These are phyloP conservation scores for Podaxis rugospora DNA, from an alignment of 768 basidiomycete species.

Conservation along the genomic window DNA sequence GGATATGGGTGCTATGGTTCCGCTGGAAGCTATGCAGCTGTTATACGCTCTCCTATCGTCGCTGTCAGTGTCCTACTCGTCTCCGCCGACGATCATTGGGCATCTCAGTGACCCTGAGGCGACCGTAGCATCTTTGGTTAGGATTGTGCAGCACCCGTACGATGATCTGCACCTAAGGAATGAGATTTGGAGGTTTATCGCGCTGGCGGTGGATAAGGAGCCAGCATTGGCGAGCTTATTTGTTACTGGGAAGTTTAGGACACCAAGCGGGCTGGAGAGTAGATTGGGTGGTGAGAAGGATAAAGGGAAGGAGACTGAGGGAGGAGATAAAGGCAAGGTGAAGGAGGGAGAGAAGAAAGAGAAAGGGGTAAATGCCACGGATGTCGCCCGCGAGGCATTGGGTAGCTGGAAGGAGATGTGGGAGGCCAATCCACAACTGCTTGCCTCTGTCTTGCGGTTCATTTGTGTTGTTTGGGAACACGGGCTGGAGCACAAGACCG, in stretches of 20 bases:
- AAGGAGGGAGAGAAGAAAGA: conserved; percentile 33
- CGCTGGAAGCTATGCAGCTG: conserved; percentile 62
- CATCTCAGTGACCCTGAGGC: conserved; percentile 77
- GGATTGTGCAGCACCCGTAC: conserved; percentile 74
- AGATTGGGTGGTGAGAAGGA: conserved; percentile 31
- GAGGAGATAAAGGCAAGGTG: conserved; percentile 27
- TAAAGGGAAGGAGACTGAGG: conserved; percentile 29
- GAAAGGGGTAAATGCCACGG: conserved; percentile 52
- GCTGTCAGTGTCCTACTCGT: conserved; percentile 53
- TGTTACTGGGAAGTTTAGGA: conserved; percentile 66
- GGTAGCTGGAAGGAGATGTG: conserved; percentile 70
- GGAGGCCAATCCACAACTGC: conserved; percentile 71
- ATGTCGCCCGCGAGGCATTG: conserved; percentile 62
- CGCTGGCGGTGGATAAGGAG: conserved; percentile 78
- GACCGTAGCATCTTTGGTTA: conserved; percentile 60
- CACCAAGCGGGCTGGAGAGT: conserved; percentile 36
- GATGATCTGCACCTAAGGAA: conserved; percentile 70
- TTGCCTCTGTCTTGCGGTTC: conserved; percentile 73
- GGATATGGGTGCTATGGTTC: conserved; percentile 55
- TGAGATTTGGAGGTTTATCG: conserved; percentile 80
- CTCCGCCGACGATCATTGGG: conserved; percentile 69
- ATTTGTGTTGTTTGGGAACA: conserved; percentile 78
- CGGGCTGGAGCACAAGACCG: conserved; percentile 62
- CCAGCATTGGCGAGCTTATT: conserved; percentile 81
- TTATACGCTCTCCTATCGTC: conserved; percentile 67